Percentiles rank a stretch among this genome's conserved stretches.
phyloP scores from a whole-genome alignment of 352 stramenopile species.

The Elongisporangium senticosum region DNA sequence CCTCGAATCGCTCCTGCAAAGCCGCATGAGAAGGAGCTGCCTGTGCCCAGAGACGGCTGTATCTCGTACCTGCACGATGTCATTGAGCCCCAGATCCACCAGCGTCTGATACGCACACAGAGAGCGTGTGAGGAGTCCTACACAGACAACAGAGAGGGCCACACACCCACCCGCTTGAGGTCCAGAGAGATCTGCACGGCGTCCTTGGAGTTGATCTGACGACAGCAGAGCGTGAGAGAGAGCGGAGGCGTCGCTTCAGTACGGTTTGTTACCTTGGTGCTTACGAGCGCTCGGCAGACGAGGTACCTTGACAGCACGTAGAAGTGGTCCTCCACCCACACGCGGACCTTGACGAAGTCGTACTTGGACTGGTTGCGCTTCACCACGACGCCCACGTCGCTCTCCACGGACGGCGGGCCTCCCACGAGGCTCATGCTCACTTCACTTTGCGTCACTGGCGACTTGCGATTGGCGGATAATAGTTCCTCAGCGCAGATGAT shows the following conservation, averaged over 20 bases:
- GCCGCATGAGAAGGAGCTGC: background rate
- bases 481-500: background rate
- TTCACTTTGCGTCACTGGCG: background rate
- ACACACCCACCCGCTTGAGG: slow-evolving; percentile 62
- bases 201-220: slow-evolving; percentile 76
- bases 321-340: slow-evolving; percentile 87
- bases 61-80: slow-evolving; percentile 72
- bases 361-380: slow-evolving; percentile 89
- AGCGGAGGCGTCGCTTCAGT: background rate
- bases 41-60: too few relatives aligned
- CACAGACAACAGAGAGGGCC: background rate
- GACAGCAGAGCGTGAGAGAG: background rate
- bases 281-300: slow-evolving; percentile 77
- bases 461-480: slow-evolving; percentile 10
- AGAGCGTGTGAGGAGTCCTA: background rate
- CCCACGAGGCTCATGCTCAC: slow-evolving; percentile 1
- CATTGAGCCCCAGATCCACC: slow-evolving; percentile 76
- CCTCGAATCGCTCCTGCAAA: slow-evolving; percentile 81
- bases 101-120: slow-evolving; percentile 43
- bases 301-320: slow-evolving; percentile 87
- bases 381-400: slow-evolving; percentile 35
- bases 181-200: slow-evolving; percentile 86
- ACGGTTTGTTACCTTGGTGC: slow-evolving; percentile 70
- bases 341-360: slow-evolving; percentile 87
- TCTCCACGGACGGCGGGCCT: slow-evolving; percentile 18